Conservation (phyloP, 306 rosid genomes). For the Mucuna pruriens region DNA sequence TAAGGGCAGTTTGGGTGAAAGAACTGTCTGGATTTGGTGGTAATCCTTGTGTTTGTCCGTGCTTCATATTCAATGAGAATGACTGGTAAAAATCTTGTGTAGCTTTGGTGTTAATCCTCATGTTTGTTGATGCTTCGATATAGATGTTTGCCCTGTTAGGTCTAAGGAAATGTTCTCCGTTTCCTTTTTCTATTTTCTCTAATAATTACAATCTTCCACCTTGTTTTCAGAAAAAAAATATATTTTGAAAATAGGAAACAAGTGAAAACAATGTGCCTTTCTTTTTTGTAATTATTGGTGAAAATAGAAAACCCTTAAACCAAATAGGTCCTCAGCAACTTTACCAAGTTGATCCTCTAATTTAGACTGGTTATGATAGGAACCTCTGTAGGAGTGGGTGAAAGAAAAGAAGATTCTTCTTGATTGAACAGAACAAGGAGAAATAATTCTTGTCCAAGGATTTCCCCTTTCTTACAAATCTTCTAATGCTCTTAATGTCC, state of each 20-base stretch:
- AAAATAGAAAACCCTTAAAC: not conserved
- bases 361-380: not conserved
- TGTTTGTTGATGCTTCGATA: conserved; percentile 12
- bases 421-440: not conserved
- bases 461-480: not conserved
- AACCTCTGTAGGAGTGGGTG: not conserved
- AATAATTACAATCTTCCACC: not conserved
- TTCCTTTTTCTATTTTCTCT: not conserved
- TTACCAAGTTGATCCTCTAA: conserved; percentile 6
- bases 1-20: not conserved
- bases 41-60: not conserved
- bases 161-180: not conserved
- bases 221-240: not conserved
- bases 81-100: not conserved
- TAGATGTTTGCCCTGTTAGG: not conserved
- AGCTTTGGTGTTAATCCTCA: conserved; percentile 3
- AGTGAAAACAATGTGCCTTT: not conserved
- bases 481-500: not conserved
- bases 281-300: not conserved
- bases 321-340: not conserved
- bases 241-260: not conserved
- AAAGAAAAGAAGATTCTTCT: not conserved
- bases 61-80: conserved; percentile 13
- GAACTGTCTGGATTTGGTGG: not conserved
- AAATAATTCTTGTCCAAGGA: not conserved